Evolutionary conservation across 805 yeast genomes (phyloP).

Genomic region (Metschnikowia reukaufii): DNA sequence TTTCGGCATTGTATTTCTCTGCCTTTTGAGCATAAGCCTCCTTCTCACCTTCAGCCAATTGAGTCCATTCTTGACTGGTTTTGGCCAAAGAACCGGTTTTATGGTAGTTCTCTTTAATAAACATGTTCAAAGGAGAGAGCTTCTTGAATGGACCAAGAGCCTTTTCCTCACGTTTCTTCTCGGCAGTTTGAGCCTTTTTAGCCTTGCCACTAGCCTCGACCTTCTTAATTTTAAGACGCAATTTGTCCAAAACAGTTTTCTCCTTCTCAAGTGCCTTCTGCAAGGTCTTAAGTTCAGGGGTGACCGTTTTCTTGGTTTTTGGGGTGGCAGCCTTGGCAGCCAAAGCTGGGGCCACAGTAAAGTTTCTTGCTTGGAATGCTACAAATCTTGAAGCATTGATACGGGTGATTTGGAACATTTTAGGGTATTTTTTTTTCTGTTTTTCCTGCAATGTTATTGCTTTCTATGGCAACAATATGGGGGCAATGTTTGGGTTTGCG

Average conservation of each 20-base stretch:
- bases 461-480: background rate
- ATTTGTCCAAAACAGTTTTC: constrained; percentile 15
- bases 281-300: constrained; percentile 12
- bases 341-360: constrained; percentile 1
- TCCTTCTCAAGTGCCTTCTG: constrained; percentile 24
- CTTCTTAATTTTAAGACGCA: constrained; percentile 16
- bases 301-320: background rate
- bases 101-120: constrained; percentile 23
- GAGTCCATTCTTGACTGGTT: constrained; percentile 26
- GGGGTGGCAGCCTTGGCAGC: constrained; percentile 8
- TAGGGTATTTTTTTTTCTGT: background rate
- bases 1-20: constrained; percentile 29
- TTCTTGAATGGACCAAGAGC: constrained; percentile 28
- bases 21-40: constrained; percentile 26
- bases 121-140: constrained; percentile 26
- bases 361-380: constrained; percentile 1
- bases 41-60: constrained; percentile 31
- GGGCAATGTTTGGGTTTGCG: constrained; percentile 6
- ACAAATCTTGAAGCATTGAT: background rate
- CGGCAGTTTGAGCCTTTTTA: constrained; percentile 14
- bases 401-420: constrained; percentile 8
- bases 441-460: background rate
- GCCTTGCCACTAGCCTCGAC: constrained; percentile 9
- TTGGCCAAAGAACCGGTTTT: constrained; percentile 19
- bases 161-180: constrained; percentile 13